Evolutionary conservation across 2,329 filamentous ascomycete genomes (phyloP), one percentile per base, ranked within the genome.

Genomic region (Penicillium sp.): DNA sequence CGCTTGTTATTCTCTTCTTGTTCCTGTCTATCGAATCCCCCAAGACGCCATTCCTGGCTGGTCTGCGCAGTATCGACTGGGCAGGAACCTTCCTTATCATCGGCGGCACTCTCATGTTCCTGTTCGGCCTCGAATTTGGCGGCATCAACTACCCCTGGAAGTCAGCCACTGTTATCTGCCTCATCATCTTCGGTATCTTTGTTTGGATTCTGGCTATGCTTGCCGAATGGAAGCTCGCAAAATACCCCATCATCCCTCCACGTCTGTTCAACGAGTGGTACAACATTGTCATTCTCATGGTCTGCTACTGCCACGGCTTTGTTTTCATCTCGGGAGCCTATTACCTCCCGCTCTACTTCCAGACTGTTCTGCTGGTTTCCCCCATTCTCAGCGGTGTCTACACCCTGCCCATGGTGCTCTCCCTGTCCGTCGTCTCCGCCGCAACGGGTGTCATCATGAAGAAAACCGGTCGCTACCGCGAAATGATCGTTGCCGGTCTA

Each of bases 331-430:
- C 89, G 0, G 87, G 85, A 33, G 87, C 85, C 63, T 96, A 94
- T 81, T 96, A 90, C 78, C 82, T 96, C 4, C 92, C 92, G 0
- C 83, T 96, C 2, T 97, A 96, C 80, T 94, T 93, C 77, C 92
- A 96, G 77, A 85, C 88, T 55, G 87, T 91, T 55, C 82, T 91
- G 46, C 84, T 89, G 53, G 86, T 86, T 2, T 82, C 84, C 0
- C 89, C 91, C 0, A 84, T 93, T 38, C 79, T 89, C 33, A 90
- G 87, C 1, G 92, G 92, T 53, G 86, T 93, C 52, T 92, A 92
- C 70, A 75, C 92, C 16, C 81, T 95, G 14, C 89, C 91, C 0
- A 86, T 85, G 63, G 89, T 89, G 8, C 72, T 94, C 37, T 82
- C 87, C 1, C 79, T 92, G 3, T 91, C 89, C 0, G 65, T 91